These are phyloP conservation scores for Microbotryum violaceum DNA, from an alignment of 1,284 basidiomycete genomes.

Conservation along the genomic window DNA sequence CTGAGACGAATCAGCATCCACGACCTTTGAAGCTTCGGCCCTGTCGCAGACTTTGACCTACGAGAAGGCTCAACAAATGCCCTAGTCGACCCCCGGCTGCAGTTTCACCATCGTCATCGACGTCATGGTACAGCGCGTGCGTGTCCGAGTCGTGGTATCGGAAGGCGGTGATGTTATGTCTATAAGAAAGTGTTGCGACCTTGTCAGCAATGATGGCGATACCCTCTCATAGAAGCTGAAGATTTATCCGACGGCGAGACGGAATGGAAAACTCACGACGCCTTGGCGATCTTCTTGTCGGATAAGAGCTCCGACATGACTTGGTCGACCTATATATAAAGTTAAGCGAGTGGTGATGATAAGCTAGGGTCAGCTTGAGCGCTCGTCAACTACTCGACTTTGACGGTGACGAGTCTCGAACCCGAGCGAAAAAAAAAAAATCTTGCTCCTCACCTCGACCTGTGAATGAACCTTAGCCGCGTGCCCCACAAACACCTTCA, in stretches of 20 bases:
- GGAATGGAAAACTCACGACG: slow-evolving; percentile 10
- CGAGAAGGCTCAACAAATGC: slow-evolving; percentile 79
- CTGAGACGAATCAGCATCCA: background rate
- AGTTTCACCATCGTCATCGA: slow-evolving; percentile 81
- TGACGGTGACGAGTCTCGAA: no score
- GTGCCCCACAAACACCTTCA: slow-evolving; percentile 28
- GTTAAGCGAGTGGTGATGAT: background rate
- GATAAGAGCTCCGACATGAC: slow-evolving; percentile 22
- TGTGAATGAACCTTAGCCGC: slow-evolving; percentile 14
- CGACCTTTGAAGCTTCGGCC: background rate
- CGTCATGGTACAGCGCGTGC: no score
- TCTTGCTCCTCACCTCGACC: slow-evolving; percentile 12
- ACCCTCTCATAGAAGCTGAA: background rate
- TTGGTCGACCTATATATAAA: slow-evolving; percentile 15
- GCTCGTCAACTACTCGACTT: no score
- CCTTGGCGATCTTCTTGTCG: slow-evolving; percentile 26
- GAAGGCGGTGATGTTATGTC: slow-evolving; percentile 29
- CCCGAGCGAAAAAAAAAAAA: background rate
- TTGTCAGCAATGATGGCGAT: background rate
- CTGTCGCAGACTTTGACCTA: slow-evolving; percentile 40
- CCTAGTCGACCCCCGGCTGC: slow-evolving; percentile 79
- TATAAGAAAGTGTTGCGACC: background rate
- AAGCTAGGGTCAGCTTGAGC: background rate
- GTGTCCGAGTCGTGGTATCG: slow-evolving; percentile 1
- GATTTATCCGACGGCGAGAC: no score